Evolutionary conservation across 257 asterid genomes (phyloP).

Genomic region (Penstemon barbatus): DNA sequence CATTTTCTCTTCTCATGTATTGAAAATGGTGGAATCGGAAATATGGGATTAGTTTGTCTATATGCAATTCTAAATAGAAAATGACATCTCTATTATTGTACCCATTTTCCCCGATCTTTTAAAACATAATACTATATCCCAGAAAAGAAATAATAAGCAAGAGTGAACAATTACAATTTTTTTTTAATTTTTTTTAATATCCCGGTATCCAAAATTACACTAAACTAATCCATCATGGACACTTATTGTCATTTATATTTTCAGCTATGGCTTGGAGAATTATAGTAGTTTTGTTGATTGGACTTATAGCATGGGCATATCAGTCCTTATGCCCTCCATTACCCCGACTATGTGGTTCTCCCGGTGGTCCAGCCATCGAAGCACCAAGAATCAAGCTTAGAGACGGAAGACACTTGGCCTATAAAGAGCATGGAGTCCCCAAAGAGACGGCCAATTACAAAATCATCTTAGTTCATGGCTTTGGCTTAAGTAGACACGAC

Average conservation of each 20-base stretch:
- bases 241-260: background rate
- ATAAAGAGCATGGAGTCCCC: slow-evolving; percentile 78
- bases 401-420: slow-evolving; percentile 76
- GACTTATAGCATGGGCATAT: slow-evolving; percentile 63
- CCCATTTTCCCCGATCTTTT: no score
- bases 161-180: no score
- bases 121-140: no score
- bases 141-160: no score
- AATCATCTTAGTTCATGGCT: slow-evolving; percentile 70
- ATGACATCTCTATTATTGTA: no score
- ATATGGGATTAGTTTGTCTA: no score
- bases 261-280: slow-evolving; percentile 58
- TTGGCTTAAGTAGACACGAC: slow-evolving; percentile 57
- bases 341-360: slow-evolving; percentile 65
- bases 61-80: no score
- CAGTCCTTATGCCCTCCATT: slow-evolving; percentile 59
- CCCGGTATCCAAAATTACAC: no score
- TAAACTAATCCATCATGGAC: no score
- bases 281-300: slow-evolving; percentile 43
- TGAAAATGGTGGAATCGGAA: no score
- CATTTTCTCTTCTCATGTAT: no score
- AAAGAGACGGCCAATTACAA: slow-evolving; percentile 61
- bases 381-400: slow-evolving; percentile 74
- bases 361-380: slow-evolving; percentile 53
- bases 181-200: no score